These are phyloP conservation scores for Cytospora leucostoma DNA, from an alignment of 2,329 filamentous ascomycete species.

Conservation along the genomic window DNA sequence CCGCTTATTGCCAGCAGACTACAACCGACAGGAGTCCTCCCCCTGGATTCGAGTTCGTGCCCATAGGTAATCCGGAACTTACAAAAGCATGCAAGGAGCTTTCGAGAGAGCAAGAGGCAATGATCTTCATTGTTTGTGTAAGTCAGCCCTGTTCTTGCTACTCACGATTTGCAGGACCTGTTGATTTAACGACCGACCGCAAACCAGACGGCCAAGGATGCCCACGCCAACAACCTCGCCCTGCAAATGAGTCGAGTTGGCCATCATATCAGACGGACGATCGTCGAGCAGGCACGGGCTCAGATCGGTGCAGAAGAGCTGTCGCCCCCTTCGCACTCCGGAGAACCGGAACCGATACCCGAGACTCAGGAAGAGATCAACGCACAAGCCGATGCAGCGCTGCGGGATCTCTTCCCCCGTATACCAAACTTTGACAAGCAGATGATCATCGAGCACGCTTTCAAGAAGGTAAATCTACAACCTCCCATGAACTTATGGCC, in stretches of 20 bases:
- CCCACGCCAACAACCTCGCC: constrained; percentile 43
- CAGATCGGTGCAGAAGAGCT: constrained; percentile 34
- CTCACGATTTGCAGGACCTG: constrained; percentile 6
- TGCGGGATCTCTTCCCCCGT: constrained; percentile 65
- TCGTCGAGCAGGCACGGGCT: constrained; percentile 57
- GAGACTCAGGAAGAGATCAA: constrained; percentile 61
- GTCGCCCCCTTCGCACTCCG: constrained; percentile 31
- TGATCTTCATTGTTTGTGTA: constrained; percentile 69
- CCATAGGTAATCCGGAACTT: constrained; percentile 62
- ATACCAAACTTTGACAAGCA: constrained; percentile 66
- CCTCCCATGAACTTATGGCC: not conserved
- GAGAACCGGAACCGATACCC: constrained; percentile 60
- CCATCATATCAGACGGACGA: constrained; percentile 60
- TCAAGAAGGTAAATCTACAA: constrained; percentile 52
- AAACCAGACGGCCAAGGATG: constrained; percentile 38
- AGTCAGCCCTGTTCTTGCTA: constrained; percentile 32
- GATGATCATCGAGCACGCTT: constrained; percentile 63
- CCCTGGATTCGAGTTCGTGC: constrained; percentile 64
- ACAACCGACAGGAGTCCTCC: constrained; percentile 55
- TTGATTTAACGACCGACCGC: constrained; percentile 28
- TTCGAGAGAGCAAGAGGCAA: constrained; percentile 61
- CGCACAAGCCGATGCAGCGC: constrained; percentile 60
- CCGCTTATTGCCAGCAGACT: constrained; percentile 43
- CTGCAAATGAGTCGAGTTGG: constrained; percentile 61
- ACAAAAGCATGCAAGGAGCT: constrained; percentile 65